Percentiles rank a stretch among this genome's conserved stretches.
Evolutionary conservation across 2,329 filamentous ascomycete species (phyloP).

Genomic region (Knufia fluminis): DNA sequence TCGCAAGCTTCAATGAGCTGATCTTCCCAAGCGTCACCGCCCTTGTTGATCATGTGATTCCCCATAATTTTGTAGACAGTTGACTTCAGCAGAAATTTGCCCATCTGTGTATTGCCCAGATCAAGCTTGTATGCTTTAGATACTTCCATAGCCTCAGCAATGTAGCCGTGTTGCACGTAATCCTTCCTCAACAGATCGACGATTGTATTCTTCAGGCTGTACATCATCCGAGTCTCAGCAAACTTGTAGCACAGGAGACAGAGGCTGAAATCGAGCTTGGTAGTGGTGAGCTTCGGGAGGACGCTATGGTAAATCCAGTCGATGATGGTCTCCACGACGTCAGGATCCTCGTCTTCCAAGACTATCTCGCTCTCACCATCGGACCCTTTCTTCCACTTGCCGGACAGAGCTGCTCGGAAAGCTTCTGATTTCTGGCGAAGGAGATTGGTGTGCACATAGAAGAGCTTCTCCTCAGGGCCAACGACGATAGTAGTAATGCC

Average conservation of each 20-base stretch:
- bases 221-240: not conserved
- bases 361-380: constrained; percentile 20
- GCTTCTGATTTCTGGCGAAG: constrained; percentile 9
- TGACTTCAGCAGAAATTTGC: not conserved
- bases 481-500: constrained; percentile 10
- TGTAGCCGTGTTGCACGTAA: not conserved
- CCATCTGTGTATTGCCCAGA: not conserved
- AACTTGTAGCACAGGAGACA: not conserved
- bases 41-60: not conserved
- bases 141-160: not conserved
- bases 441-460: constrained; percentile 12
- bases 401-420: constrained; percentile 5
- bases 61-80: not conserved
- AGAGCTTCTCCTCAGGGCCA: constrained; percentile 5
- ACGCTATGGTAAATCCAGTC: constrained; percentile 40
- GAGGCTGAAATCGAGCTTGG: not conserved
- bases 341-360: constrained; percentile 40
- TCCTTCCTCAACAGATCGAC: not conserved
- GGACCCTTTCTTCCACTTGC: constrained; percentile 24
- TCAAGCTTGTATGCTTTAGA: not conserved
- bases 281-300: not conserved
- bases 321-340: constrained; percentile 47
- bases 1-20: not conserved
- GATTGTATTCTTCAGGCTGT: not conserved
- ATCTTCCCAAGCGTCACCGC: not conserved